phyloP scores from a whole-genome alignment of 208 protist genomes.

The Leishmania lainsoni region DNA sequence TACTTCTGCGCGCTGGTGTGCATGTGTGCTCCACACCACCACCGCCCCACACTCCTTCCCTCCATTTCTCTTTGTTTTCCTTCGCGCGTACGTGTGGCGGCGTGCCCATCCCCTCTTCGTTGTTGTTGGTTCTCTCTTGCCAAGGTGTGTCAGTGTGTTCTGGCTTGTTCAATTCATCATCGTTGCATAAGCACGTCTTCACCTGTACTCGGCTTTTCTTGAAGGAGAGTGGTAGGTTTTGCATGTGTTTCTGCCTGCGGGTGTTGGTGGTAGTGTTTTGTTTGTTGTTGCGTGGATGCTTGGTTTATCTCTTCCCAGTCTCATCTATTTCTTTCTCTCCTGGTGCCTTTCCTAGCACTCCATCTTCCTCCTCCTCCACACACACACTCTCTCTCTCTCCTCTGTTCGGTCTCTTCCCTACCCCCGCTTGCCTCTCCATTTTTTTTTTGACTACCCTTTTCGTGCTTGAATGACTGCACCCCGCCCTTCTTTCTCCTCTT shows the following conservation, averaged over 20 bases:
- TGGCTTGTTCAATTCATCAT: constrained; percentile 4
- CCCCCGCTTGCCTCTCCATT: background rate
- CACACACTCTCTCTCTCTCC: background rate
- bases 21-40: no score
- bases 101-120: no score
- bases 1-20: no score
- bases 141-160: background rate
- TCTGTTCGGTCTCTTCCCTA: background rate
- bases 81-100: no score
- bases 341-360: background rate
- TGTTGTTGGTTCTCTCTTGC: no score
- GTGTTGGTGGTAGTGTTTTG: background rate
- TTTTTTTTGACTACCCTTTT: background rate
- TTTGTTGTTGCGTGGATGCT: constrained; percentile 13
- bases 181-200: constrained; percentile 22
- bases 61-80: no score
- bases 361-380: background rate
- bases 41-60: no score
- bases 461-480: background rate
- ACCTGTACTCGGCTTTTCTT: constrained; percentile 25
- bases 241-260: background rate
- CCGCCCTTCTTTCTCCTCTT: background rate
- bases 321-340: background rate
- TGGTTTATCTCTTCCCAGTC: constrained; percentile 2
- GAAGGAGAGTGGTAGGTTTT: background rate